These are phyloP conservation scores for Septoria linicola DNA, from an alignment of 2,329 filamentous ascomycete genomes.

Conservation along the genomic window DNA sequence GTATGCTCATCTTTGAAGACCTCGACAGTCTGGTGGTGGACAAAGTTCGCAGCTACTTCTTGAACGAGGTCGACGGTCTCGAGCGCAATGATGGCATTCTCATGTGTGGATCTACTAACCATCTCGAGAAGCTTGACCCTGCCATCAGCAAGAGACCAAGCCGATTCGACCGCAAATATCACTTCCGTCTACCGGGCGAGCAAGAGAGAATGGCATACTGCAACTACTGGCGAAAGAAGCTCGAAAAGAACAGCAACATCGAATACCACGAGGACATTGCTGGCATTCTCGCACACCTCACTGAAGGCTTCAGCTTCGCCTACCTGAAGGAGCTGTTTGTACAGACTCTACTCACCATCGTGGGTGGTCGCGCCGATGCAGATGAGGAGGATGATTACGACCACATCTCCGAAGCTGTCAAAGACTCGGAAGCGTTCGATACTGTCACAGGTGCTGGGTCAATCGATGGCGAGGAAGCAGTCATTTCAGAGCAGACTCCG, in stretches of 20 bases:
- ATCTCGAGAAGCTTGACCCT: constrained; percentile 63
- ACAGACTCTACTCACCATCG: constrained; percentile 58
- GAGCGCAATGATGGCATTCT: constrained; percentile 69
- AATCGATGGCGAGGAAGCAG: neutral
- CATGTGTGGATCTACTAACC: constrained; percentile 49
- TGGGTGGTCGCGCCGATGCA: constrained; percentile 26
- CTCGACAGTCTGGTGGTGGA: constrained; percentile 65
- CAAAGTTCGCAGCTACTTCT: constrained; percentile 63
- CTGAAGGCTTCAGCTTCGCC: constrained; percentile 63
- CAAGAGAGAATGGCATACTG: constrained; percentile 60
- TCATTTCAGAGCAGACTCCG: constrained; percentile 7
- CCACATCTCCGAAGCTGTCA: constrained; percentile 14
- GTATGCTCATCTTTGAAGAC: constrained; percentile 70
- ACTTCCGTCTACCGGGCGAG: constrained; percentile 52
- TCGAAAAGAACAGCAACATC: constrained; percentile 56
- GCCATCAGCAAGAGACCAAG: constrained; percentile 63
- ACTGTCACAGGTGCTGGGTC: neutral
- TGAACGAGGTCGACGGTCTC: constrained; percentile 69
- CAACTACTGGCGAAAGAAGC: constrained; percentile 61
- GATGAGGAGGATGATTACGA: constrained; percentile 25
- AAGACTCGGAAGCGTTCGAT: constrained; percentile 19
- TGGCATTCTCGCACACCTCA: constrained; percentile 57
- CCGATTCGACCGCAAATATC: constrained; percentile 66
- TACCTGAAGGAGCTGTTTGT: constrained; percentile 70
- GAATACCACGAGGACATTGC: constrained; percentile 41